Base-by-base conservation (phyloP, 495 filamentous ascomycete species). In the Letharia columbiana region DNA sequence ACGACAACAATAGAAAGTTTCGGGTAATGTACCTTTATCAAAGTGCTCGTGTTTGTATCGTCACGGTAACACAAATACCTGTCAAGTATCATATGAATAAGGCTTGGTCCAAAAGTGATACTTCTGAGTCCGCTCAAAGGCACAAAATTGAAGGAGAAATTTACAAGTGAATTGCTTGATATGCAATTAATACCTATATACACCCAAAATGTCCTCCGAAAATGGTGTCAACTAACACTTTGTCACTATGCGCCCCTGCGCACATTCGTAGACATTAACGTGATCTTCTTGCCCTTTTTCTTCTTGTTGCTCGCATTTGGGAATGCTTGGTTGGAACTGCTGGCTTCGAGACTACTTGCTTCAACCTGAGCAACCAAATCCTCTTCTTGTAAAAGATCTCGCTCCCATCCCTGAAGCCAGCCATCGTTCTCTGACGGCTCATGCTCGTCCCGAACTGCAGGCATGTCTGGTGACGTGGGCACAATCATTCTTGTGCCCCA, bases 261-360 rank as follows among this genome's bases (percentile, higher is more conserved):
- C 50, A 82, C 86, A 73, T 84, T 90, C 44, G 92, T 96, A 66
- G 90, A 92, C 92, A 96, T 96, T 64, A 96, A 73, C 13, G 91
- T 96, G 61, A 96, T 96, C 80, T 95, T 94, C 78, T 95, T 92
- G 62, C 84, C 86, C 78, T 95, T 96, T 80, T 93, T 96, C 77
- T 90, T 91, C 78, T 90, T 92, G 62, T 81, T 81, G 60, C 77
- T 77, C 9, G 73, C 67, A 58, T 63, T 69, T 37, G 62, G 64
- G 18, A 47, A 47, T 59, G 47, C 71, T 63, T 72, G 70, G 31
- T 76, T 67, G 31, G 67, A 70, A 50, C 69, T 74, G 17, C 70
- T 74, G 50, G 76, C 75, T 35, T 68, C 74, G 9, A 80, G 65
- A 5, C 76, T 76, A 31, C 70, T 67, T 2, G 75, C 78, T 67